Evolutionary conservation across 2,329 filamentous ascomycete species (phyloP).

Genomic region (Hypoxylon sp.): DNA sequence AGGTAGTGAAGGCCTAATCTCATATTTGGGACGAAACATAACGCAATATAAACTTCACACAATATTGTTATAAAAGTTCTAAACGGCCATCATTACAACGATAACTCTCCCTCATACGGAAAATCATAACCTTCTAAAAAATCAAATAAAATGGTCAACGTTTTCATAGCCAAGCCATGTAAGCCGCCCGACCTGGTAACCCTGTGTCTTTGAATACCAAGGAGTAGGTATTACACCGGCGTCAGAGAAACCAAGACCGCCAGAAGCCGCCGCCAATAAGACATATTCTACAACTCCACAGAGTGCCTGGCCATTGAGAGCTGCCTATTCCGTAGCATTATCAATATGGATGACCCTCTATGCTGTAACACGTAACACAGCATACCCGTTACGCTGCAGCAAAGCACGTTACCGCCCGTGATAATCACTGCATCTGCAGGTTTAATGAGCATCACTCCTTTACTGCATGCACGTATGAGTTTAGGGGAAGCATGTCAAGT

Average conservation of each 20-base stretch:
- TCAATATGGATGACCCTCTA: conserved; percentile 21
- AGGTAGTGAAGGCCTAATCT: no score
- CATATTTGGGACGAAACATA: no score
- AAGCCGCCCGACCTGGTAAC: background rate
- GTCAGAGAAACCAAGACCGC: background rate
- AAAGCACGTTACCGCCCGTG: conserved; percentile 31
- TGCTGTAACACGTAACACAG: conserved; percentile 37
- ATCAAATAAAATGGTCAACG: no score
- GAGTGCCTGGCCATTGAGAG: conserved; percentile 6
- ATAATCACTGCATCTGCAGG: conserved; percentile 16
- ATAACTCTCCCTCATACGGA: no score
- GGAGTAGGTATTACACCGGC: background rate
- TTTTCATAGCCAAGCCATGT: no score
- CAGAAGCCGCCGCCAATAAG: conserved; percentile 3
- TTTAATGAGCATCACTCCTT: conserved; percentile 7
- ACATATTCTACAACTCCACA: background rate
- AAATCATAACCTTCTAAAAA: no score
- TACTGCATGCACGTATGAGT: background rate
- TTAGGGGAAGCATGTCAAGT: conserved; percentile 4
- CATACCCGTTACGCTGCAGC: conserved; percentile 33
- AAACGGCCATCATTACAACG: no score
- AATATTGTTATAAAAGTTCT: no score
- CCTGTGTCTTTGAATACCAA: background rate
- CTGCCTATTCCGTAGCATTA: background rate
- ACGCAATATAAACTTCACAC: no score